phyloP scores from a whole-genome alignment of 257 asterid species.

The Solanum dulcamara region DNA sequence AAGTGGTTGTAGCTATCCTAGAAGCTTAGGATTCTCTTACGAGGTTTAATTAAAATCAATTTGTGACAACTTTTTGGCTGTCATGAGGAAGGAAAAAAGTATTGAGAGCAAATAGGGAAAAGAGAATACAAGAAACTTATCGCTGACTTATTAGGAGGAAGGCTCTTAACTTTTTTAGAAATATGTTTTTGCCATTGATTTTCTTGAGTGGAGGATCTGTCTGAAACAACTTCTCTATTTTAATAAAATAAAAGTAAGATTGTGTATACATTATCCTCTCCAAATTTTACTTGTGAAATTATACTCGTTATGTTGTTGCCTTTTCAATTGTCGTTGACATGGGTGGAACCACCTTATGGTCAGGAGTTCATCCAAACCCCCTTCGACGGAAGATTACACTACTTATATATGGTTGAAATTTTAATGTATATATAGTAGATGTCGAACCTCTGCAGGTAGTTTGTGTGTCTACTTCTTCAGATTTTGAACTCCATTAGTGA shows the following conservation, averaged over 20 bases:
- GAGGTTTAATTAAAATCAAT: not conserved
- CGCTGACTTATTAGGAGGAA: not conserved
- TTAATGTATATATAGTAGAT: too few relatives aligned
- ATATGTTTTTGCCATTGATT: not conserved
- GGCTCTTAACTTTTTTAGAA: not conserved
- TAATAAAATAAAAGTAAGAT: not conserved
- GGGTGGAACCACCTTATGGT: too few relatives aligned
- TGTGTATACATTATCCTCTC: accelerated
- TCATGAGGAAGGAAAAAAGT: not conserved
- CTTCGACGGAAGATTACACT: too few relatives aligned
- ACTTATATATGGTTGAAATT: too few relatives aligned
- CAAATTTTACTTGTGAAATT: not conserved
- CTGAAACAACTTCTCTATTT: accelerated
- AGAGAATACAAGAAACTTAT: not conserved
- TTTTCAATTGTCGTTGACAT: not conserved
- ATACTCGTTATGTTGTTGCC: not conserved
- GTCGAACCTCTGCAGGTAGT: too few relatives aligned
- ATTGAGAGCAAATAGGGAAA: not conserved
- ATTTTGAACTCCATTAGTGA: too few relatives aligned
- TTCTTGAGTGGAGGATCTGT: not conserved
- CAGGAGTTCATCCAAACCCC: too few relatives aligned
- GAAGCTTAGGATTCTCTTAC: slow-evolving; percentile 1
- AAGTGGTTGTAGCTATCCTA: not conserved
- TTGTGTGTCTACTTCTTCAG: too few relatives aligned
- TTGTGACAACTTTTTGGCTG: slow-evolving; percentile 1